Evolutionary conservation across 2,329 filamentous ascomycete species (phyloP).

Genomic region (Exophiala viscosa): DNA sequence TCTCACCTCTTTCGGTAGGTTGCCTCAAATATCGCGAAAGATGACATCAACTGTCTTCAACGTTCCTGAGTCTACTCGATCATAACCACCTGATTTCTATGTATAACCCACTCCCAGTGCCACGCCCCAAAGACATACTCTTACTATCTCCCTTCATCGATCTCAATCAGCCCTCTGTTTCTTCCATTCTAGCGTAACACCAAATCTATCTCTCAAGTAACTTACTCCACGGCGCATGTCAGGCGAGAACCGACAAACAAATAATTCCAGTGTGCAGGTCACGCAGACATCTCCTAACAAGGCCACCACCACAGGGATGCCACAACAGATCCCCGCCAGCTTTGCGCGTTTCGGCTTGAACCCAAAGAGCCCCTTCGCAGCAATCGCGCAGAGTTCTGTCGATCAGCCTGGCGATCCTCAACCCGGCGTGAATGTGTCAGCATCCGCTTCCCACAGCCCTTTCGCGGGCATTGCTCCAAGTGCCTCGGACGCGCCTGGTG

Average conservation of each 20-base stretch:
- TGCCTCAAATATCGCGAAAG: too few relatives aligned
- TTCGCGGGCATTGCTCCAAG: not conserved
- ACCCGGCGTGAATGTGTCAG: not conserved
- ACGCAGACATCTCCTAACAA: not conserved
- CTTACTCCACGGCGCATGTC: not conserved
- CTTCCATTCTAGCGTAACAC: too few relatives aligned
- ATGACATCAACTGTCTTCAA: too few relatives aligned
- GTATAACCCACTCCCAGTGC: too few relatives aligned
- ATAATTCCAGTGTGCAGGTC: not conserved
- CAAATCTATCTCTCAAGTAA: too few relatives aligned
- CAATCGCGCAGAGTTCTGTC: not conserved
- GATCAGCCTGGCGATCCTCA: not conserved
- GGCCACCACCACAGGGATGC: not conserved
- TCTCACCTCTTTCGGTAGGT: too few relatives aligned
- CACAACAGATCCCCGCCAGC: not conserved
- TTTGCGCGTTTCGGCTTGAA: not conserved
- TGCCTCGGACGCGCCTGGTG: not conserved
- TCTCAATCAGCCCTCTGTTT: too few relatives aligned
- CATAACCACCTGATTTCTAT: too few relatives aligned
- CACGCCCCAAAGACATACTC: too few relatives aligned
- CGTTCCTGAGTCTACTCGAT: too few relatives aligned
- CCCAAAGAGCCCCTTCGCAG: not conserved
- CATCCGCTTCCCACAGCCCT: not conserved
- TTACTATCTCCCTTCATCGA: too few relatives aligned
- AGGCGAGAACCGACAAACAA: not conserved